These are phyloP conservation scores for Radiomyces spectabilis DNA, from an alignment of 192 early-diverging fungal genomes.

Conservation along the genomic window DNA sequence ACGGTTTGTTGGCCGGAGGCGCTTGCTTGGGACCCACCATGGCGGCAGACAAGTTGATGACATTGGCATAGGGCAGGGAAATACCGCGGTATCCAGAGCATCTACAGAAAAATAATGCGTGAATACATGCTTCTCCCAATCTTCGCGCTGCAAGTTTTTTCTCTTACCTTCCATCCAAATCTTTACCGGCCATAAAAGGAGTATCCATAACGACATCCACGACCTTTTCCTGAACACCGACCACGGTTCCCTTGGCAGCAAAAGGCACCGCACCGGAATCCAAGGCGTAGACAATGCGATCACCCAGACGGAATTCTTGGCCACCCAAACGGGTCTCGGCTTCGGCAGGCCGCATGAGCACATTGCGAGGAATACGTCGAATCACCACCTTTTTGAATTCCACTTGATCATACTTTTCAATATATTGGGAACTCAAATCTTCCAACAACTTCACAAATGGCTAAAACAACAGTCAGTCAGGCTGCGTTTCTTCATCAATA, in stretches of 20 bases:
- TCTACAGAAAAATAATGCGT: constrained; percentile 7
- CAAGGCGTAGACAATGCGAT: constrained; percentile 73
- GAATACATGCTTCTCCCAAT: background rate
- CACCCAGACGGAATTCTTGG: constrained; percentile 81
- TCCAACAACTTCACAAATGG: constrained; percentile 55
- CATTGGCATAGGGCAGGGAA: constrained; percentile 47
- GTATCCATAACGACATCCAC: constrained; percentile 88
- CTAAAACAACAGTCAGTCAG: constrained; percentile 24
- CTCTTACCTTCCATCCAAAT: constrained; percentile 59
- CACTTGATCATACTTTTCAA: constrained; percentile 22
- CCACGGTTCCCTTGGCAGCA: constrained; percentile 76
- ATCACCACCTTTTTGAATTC: constrained; percentile 37
- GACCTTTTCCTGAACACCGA: constrained; percentile 65
- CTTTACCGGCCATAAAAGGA: constrained; percentile 70
- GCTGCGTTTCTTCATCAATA: background rate
- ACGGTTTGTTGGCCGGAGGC: too few relatives aligned
- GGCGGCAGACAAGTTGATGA: constrained; percentile 79
- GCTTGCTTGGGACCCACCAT: too few relatives aligned
- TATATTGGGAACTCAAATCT: constrained; percentile 37
- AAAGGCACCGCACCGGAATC: constrained; percentile 72
- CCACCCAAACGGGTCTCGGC: constrained; percentile 58
- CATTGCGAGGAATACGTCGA: constrained; percentile 40
- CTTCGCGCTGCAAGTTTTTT: background rate
- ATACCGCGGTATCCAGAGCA: constrained; percentile 74
- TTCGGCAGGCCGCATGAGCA: constrained; percentile 74